Evolutionary conservation across 2,329 filamentous ascomycete species (phyloP), one percentile per base, ranked within the genome.

Genomic region (Epichloe festucae): DNA sequence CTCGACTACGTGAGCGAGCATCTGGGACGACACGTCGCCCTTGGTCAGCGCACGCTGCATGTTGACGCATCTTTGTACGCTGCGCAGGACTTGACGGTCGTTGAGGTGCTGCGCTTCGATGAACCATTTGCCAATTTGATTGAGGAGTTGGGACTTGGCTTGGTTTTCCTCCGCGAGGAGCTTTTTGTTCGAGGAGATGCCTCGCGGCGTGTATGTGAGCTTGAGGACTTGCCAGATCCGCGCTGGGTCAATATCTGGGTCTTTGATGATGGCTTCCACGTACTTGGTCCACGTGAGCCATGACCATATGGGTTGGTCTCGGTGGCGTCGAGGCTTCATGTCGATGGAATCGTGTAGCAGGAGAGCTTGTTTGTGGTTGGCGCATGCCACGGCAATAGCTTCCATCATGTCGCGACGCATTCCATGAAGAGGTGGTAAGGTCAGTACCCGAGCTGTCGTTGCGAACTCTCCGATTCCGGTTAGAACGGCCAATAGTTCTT

Each of bases 221-320:
- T 59, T 54, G 19, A 68, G 53, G 19, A 65, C 50, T 31, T 57
- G 53, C 65, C 65, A 68, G 10, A 66, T 56, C 7, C 56, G 48
- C 15, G 35, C 19, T 10, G 56, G 36, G 6, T 54, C 51, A 12
- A 68, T 38, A 5, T 57, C 47, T 3, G 59, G 52, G 49, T 70
- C 65, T 39, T 60, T 60, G 53, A 70, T 61, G 53, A 71, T 64
- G 27, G 51, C 46, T 40, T 68, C 57, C 4, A 62, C 43, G 50
- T 69, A 62, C 4, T 57, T 58, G 17, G 51, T 53, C 69, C 68
- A 71, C 12, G 57, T 48, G 14, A 58, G 57, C 65, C 67, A 70
- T 15, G 59, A 48, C 62, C 67, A 67, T 4, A 49, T 7, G 1
- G 48, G 50, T 11, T 58, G 46, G 31, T 52, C 39, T 23, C 38